A percentile compares a stretch with the other conserved stretches of the same genome.
phyloP scores from a whole-genome alignment of 1,139 yeast species.

The Hansenula sp. region DNA sequence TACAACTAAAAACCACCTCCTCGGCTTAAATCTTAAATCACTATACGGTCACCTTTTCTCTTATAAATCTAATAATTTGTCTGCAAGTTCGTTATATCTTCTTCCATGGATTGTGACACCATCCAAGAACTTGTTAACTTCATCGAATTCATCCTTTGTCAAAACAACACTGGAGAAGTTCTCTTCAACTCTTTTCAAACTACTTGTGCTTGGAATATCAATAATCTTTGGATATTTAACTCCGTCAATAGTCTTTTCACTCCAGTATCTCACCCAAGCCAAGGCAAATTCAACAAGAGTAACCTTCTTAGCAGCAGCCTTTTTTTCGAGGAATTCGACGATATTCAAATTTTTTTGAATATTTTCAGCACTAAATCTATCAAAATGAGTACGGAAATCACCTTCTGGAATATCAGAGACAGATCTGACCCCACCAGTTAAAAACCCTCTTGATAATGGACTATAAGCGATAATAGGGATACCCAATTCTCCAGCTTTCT shows the following conservation, averaged over 20 bases:
- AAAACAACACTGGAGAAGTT: conserved; percentile 49
- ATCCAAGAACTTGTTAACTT: conserved; percentile 41
- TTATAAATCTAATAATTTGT: conserved; percentile 29
- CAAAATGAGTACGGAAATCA: conserved; percentile 50
- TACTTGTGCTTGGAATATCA: conserved; percentile 78
- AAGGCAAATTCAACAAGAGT: conserved; percentile 68
- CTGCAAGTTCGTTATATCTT: conserved; percentile 37
- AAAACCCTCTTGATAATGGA: conserved; percentile 73
- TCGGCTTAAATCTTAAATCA: too few species aligned
- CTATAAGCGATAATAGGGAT: conserved; percentile 76
- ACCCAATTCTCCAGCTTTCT: conserved; percentile 43
- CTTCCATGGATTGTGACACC: conserved; percentile 41
- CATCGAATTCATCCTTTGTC: conserved; percentile 48
- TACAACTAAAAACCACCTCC: too few species aligned
- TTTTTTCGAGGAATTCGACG: conserved; percentile 40
- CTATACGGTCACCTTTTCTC: too few species aligned
- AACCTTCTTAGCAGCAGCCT: conserved; percentile 42
- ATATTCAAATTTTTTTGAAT: conserved; percentile 43
- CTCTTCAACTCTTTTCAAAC: conserved; percentile 52
- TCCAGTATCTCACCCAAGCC: conserved; percentile 56
- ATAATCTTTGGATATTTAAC: conserved; percentile 50
- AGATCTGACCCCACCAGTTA: conserved; percentile 57
- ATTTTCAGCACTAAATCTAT: conserved; percentile 57
- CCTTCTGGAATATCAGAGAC: conserved; percentile 44
- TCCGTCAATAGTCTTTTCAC: conserved; percentile 35